Evolutionary conservation across 2,329 filamentous ascomycete genomes (phyloP).

Genomic region (Coleophoma eucalyptorum): DNA sequence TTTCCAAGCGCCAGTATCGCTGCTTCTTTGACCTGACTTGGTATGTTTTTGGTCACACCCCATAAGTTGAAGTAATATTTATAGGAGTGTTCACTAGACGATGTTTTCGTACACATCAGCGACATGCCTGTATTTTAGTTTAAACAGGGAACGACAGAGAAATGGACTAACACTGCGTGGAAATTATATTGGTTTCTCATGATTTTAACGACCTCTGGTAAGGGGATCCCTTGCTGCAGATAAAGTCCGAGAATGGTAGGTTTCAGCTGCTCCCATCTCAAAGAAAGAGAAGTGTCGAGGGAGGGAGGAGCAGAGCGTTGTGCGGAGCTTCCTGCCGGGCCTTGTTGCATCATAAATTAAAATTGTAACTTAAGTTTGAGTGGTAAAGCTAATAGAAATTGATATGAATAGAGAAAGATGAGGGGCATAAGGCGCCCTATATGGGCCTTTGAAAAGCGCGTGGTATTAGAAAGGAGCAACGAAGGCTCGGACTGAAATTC

Average conservation of each 20-base stretch:
- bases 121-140: neutral
- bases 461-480: no score
- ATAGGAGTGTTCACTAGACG: conserved; percentile 25
- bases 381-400: no score
- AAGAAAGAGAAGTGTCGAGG: no score
- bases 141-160: neutral
- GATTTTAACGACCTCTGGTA: neutral
- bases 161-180: conserved; percentile 4
- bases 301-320: no score
- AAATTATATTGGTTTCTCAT: conserved; percentile 5
- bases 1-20: conserved; percentile 13
- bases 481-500: no score
- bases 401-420: no score
- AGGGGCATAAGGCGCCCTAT: no score
- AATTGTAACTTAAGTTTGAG: no score
- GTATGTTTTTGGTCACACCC: conserved; percentile 24
- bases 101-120: no score
- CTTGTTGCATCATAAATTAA: no score
- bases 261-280: neutral
- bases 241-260: neutral
- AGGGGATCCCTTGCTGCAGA: neutral
- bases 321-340: no score
- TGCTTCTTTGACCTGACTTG: conserved; percentile 16
- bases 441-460: no score
- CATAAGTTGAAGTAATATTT: conserved; percentile 30